Evolutionary conservation across 2,329 filamentous ascomycete species (phyloP).

Genomic region (Penicillium paneum): DNA sequence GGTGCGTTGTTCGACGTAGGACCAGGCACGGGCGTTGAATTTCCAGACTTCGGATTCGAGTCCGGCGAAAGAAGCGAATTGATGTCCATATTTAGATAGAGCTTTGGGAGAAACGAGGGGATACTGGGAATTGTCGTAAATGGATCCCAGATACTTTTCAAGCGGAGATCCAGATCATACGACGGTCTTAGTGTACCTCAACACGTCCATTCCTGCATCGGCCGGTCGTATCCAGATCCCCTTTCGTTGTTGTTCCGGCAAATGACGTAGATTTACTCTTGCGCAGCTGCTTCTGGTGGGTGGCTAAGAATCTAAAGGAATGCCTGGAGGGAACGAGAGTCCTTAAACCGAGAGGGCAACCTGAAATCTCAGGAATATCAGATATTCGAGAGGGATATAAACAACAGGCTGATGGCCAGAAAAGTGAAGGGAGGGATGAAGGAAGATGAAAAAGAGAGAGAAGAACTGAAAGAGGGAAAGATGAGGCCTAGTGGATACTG

Average conservation of each 20-base stretch:
- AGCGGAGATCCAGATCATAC: slow-evolving; percentile 29
- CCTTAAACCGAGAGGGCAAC: slow-evolving; percentile 9
- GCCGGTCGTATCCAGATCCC: slow-evolving; percentile 23
- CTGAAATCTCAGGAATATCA: slow-evolving; percentile 1
- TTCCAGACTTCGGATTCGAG: slow-evolving; percentile 38
- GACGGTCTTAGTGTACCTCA: slow-evolving; percentile 29
- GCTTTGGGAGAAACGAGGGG: slow-evolving; percentile 4
- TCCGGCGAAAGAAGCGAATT: slow-evolving; percentile 48
- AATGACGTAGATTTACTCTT: slow-evolving; percentile 10
- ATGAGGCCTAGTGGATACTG: slow-evolving; percentile 30
- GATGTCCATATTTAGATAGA: slow-evolving; percentile 43
- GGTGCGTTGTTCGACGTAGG: slow-evolving; percentile 29
- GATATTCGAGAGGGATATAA: slow-evolving; percentile 7
- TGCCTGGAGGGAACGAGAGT: slow-evolving; percentile 3
- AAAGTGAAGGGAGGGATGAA: slow-evolving; percentile 14
- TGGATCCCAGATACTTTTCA: slow-evolving; percentile 18
- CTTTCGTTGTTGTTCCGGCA: slow-evolving; percentile 12
- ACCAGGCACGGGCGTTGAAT: slow-evolving; percentile 30
- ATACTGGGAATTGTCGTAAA: slow-evolving; percentile 5
- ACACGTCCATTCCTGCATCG: slow-evolving; percentile 38
- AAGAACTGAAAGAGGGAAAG: slow-evolving; percentile 27
- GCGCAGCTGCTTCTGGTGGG: background rate
- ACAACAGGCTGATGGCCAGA: slow-evolving; percentile 19
- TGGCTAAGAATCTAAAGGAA: background rate
- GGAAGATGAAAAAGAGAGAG: slow-evolving; percentile 18